Conservation (phyloP, 2,329 filamentous ascomycete species). For the Torrubiella hemipterigena region DNA sequence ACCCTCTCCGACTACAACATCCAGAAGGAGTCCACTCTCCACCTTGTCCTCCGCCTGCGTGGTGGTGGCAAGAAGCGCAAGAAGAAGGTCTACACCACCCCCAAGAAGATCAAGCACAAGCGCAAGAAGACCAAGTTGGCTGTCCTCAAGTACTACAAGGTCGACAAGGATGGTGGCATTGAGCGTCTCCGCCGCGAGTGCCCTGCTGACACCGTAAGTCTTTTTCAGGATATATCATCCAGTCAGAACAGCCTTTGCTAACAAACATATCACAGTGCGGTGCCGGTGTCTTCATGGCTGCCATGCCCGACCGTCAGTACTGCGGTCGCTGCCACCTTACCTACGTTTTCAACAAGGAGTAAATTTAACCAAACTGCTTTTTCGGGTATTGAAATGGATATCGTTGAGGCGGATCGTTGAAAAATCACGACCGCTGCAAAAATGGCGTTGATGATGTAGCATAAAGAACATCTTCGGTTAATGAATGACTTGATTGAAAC, state of each 20-base stretch:
- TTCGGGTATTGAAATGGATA: conserved; percentile 6
- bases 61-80: conserved; percentile 99
- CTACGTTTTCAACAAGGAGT: conserved; percentile 62
- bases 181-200: conserved; percentile 98
- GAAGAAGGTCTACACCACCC: conserved; percentile 99
- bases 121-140: conserved; percentile 99
- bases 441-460: conserved; percentile 31
- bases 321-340: conserved; percentile 65
- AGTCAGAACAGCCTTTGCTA: background rate
- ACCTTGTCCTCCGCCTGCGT: conserved; percentile 94
- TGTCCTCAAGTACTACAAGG: conserved; percentile 99
- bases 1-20: conserved; percentile 99
- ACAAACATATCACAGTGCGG: conserved; percentile 55
- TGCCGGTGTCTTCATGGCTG: conserved; percentile 99
- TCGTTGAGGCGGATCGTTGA: conserved; percentile 7
- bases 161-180: conserved; percentile 98
- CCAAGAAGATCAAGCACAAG: conserved; percentile 99
- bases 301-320: conserved; percentile 99
- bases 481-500: conserved; percentile 24
- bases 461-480: conserved; percentile 28
- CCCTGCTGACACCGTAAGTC: conserved; percentile 73
- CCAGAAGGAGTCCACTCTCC: conserved; percentile 99
- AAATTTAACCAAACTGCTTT: conserved; percentile 17
- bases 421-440: conserved; percentile 17
- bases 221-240: background rate